Percentiles rank a stretch among this genome's conserved stretches.
phyloP scores from a whole-genome alignment of 805 yeast species.

The Yarrowia sp. region DNA sequence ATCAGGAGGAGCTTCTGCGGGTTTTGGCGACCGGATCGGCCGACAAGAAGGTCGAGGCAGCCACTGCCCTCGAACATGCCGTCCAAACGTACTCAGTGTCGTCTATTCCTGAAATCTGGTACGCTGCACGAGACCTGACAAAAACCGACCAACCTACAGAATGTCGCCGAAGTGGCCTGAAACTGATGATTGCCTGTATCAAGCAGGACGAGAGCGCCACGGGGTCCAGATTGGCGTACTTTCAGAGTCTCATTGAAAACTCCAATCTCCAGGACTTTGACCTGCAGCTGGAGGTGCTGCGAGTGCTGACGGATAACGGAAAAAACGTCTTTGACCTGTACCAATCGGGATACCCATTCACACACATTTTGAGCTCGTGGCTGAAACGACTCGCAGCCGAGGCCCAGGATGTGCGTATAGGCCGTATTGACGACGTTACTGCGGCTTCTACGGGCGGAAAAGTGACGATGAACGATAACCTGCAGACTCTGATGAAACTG shows the following conservation, averaged over 20 bases:
- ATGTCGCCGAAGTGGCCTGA: slow-evolving; percentile 58
- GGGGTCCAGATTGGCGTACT: slow-evolving; percentile 62
- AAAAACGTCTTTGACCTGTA: slow-evolving; percentile 59
- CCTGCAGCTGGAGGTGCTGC: slow-evolving; percentile 57
- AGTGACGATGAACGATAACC: slow-evolving; percentile 45
- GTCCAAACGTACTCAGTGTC: slow-evolving; percentile 61
- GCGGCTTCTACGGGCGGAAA: slow-evolving; percentile 46
- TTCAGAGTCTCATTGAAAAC: slow-evolving; percentile 63
- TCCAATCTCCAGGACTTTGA: slow-evolving; percentile 60
- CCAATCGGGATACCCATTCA: slow-evolving; percentile 55
- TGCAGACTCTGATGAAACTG: slow-evolving; percentile 51
- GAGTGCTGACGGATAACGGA: slow-evolving; percentile 60
- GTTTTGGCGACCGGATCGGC: slow-evolving; percentile 44
- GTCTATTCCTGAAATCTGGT: slow-evolving; percentile 79
- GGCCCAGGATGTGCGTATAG: slow-evolving; percentile 48
- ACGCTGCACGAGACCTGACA: slow-evolving; percentile 64
- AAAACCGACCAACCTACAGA: slow-evolving; percentile 49
- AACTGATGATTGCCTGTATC: slow-evolving; percentile 64
- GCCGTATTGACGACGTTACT: slow-evolving; percentile 45
- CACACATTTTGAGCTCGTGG: slow-evolving; percentile 53
- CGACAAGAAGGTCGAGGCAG: slow-evolving; percentile 55
- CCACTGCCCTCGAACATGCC: slow-evolving; percentile 58
- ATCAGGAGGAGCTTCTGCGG: slow-evolving; percentile 48
- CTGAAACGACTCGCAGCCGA: slow-evolving; percentile 48
- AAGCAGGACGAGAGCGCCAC: slow-evolving; percentile 58